Evolutionary conservation across 2,329 filamentous ascomycete species (phyloP), one percentile per base, ranked within the genome.

Genomic region (Elsinoe australis): DNA sequence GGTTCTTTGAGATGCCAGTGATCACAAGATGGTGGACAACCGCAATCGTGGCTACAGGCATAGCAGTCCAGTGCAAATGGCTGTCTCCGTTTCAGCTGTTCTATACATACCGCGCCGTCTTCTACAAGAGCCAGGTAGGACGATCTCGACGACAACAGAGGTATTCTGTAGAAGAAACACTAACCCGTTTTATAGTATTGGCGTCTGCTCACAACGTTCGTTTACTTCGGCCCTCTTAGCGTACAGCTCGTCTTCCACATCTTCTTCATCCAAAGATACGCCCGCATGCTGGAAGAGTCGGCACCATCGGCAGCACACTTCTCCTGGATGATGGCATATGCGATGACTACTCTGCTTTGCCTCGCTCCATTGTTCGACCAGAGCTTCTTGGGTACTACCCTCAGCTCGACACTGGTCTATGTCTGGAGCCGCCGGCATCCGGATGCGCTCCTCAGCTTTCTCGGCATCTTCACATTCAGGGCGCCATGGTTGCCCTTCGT

Each of bases 1-100:
- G 92, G 92, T 96, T 95, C 68, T 95, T 87, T 76, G 92, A 98
- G 67, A 95, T 95, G 85, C 92, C 92, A 3, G 80, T 92, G 19
- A 94, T 89, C 67, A 98, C 92, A 29, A 76, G 92, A 53, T 94
- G 86, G 83, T 98, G 92, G 92, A 96, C 92, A 17, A 89, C 87
- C 18, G 88, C 89, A 3, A 94, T 89, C 0, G 81, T 96, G 33
- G 72, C 87, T 50, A 92, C 85, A 8, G 94, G 88, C 57, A 80
- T 88, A 12, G 71, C 96, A 57, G 88, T 96, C 4, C 92, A 96
- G 67, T 96, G 88, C 68, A 82, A 94, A 60, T 82, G 96, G 64
- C 72, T 96, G 54, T 92, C 85, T 10, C 87, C 89, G 6, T 95
- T 94, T 61, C 89, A 96, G 69, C 79, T 98, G 21, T 98, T 96